Evolutionary conservation across 1,284 basidiomycete genomes (phyloP), one percentile per base, ranked within the genome.

Genomic region (Marasmius oreades): DNA sequence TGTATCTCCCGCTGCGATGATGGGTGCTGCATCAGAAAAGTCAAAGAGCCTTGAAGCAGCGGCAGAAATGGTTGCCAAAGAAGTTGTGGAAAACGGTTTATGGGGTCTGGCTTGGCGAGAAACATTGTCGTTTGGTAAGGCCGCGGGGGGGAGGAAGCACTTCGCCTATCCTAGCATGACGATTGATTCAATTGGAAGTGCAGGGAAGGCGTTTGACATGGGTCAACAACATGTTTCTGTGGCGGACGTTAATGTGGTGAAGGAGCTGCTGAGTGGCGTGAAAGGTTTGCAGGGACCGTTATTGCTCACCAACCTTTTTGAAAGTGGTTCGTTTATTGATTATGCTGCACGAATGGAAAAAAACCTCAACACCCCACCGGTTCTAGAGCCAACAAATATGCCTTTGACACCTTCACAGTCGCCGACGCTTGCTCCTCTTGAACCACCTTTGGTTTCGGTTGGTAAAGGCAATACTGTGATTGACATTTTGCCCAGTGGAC

Each of bases 71-170:
- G 68, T 91, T 24, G 82, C 83, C 3, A 72, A 69, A 33, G 89
- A 91, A 65, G 77, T 82, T 5, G 84, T 89, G 18, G 86, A 88
- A 67, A 90, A 89, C 63, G 68, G 72, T 2, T 63, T 82, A 16
- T 91, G 87, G 83, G 79, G 80, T 20, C 77, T 82, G 44, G 79
- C 80, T n/a, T 91, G 88, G 87, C 70, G 76, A n/a, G 28, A 28
- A 26, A 26, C 71, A 76, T 2, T 78, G 71, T 53, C 69, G 73
- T 12, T 59, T 70, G 11, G 66, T 69, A 33, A 63, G n/a, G 46
- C 11, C 20, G 5, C 28, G 24, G 28, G 16, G 22, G 23, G 36
- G 5, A 43, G 47, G 18, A 24, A 48, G 23, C 31, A 26, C 16
- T n/a, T 22, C 14, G 53, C 44, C 31, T 14, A 12, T 36, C 14